phyloP scores from a whole-genome alignment of 2,329 filamentous ascomycete genomes.

The Penicillium verrucosum region DNA sequence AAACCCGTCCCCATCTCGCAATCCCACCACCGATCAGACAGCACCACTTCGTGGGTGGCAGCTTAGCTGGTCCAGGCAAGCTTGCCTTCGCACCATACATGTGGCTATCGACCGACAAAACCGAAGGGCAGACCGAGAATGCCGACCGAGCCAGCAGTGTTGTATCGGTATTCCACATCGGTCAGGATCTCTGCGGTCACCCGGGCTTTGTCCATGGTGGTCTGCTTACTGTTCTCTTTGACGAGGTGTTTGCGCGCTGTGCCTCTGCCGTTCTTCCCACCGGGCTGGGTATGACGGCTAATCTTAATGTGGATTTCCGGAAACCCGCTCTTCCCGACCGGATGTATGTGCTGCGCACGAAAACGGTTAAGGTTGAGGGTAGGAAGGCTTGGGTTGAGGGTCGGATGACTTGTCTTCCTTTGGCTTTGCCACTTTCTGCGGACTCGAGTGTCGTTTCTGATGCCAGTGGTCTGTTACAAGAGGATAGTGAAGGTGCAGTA shows the following conservation, averaged over 20 bases:
- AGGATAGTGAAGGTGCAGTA: conserved; percentile 23
- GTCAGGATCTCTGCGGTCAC: conserved; percentile 34
- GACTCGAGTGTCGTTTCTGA: conserved; percentile 11
- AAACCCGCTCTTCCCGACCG: conserved; percentile 33
- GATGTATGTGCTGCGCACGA: conserved; percentile 33
- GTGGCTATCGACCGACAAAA: conserved; percentile 22
- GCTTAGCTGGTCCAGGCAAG: conserved; percentile 67
- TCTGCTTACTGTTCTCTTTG: conserved; percentile 33
- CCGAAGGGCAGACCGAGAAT: neutral
- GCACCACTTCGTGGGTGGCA: conserved; percentile 76
- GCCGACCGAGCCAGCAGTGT: conserved; percentile 14
- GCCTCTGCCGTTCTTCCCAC: conserved; percentile 32
- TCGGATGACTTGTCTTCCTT: conserved; percentile 25
- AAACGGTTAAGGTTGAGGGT: conserved; percentile 35
- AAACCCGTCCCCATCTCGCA: conserved; percentile 79
- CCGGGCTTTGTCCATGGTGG: conserved; percentile 38
- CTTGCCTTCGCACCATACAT: conserved; percentile 72
- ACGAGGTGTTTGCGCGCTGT: conserved; percentile 38
- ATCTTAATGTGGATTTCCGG: conserved; percentile 37
- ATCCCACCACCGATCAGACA: conserved; percentile 66
- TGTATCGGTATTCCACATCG: conserved; percentile 34
- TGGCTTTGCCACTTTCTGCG: conserved; percentile 7
- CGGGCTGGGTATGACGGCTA: conserved; percentile 38
- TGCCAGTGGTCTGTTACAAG: conserved; percentile 10
- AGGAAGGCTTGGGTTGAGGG: conserved; percentile 40